Evolutionary conservation across 2,329 filamentous ascomycete genomes (phyloP), one percentile per base, ranked within the genome.

Genomic region (Trichocomaceae sp.): DNA sequence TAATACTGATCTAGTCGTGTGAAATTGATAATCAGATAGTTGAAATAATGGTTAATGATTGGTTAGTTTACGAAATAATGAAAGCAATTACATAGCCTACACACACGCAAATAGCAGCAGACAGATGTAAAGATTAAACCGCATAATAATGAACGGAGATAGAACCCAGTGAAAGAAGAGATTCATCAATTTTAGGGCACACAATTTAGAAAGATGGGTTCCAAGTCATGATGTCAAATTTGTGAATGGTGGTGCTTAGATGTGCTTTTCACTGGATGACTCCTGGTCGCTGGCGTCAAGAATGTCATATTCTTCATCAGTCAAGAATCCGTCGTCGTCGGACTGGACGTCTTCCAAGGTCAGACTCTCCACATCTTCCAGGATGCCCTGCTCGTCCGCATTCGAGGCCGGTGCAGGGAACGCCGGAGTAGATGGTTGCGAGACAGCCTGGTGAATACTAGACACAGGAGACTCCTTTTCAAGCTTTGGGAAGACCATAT

Each of bases 291-390:
- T 95, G 44, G 90, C 92, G 75, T 96, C 90, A 46, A 97, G 83
- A 61, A 97, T 91, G 66, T 99, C 93, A 70, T 97, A 99, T 75
- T 99, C 93, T 71, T 97, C 93, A 60, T 99, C 93, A 0, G 93
- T 97, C 78, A 95, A 75, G 78, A 96, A 96, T 12, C 86, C 88
- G 57, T 87, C 83, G n/a, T 79, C 83, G n/a, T 79, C 76, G 9
- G 39, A 35, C n/a, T 33, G 19, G 1, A 41, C 42, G 23, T 57
- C 55, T 23, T 57, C 55, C 23, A 57, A 22, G 33, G 51, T 47
- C 47, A 57, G 33, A 15, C 55, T 74, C 6, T 69, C 67, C 12
- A 72, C 69, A 52, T 75, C 76, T 41, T 76, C 75, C 42, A 79
- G 64, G 50, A 79, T 77, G 54, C 68, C 67, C n/a, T 75, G 69